Base-by-base conservation (phyloP, 202 grass and related monocot species). In the Bolboschoenoplectus hybrid region DNA sequence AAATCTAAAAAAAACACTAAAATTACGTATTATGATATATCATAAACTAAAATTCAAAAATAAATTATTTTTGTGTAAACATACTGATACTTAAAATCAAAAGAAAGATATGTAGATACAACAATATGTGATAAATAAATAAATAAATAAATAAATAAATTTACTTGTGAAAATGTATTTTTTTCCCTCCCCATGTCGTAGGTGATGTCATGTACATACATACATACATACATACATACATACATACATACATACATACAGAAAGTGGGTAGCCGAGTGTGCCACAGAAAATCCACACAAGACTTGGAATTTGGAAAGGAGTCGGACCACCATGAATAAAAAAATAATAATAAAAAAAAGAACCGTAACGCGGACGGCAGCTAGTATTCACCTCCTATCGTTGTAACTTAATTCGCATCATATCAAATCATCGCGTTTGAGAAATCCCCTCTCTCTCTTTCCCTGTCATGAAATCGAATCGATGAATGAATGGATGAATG, bases 291-390 rank as follows among this genome's bases (percentile, higher is more conserved):
- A 84, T 70, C 81, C 44, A 26, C 5, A 64, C 11, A 52, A 67
- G 35, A 53, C 43, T 38, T 19, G 9, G 46, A 46, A 26, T 26
- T 26, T 26, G 12, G 3, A 44, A 1, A 66, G 9, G 16, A 46
- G 43, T 57, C n/a, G 36, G 80, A 32, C 1, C 2, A 19, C n/a
- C 12, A 40, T 57, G 13, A 84, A 55, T 46, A n/a, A 74, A 60
- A 40, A 46, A 26, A 26, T 26, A 26, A 26, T 26, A 26, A n/a
- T n/a, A 62, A 9, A 82, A 63, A 40, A 81, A 64, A 63, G 8
- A 74, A 58, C 32, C 55, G 67, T 26, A 71, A 85, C 69, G 67
- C 69, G 67, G 45, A 61, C 66, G 55, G 83, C 56, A 85, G 65
- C 47, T 81, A 26, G 26, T 26, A 26, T 26, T 26, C 26, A 26